Evolutionary conservation across 345 rosid genomes (phyloP).

Genomic region (Stellera chamaejasme): DNA sequence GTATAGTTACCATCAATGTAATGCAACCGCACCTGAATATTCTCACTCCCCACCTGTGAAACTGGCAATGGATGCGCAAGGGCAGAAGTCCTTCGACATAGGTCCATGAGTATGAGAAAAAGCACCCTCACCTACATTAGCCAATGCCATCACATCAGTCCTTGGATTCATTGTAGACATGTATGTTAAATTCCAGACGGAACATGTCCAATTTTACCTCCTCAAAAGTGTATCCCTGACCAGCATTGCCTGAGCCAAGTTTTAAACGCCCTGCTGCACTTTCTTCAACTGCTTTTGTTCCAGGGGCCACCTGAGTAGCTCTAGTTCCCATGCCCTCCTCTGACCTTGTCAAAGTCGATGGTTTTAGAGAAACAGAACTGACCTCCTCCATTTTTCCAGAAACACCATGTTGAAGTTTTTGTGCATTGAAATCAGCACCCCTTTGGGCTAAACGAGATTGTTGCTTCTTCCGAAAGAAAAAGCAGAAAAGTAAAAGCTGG

Average conservation of each 20-base stretch:
- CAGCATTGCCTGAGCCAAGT: constrained; percentile 94
- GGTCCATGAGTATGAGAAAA: constrained; percentile 96
- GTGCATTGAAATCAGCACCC: constrained; percentile 56
- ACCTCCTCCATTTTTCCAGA: constrained; percentile 76
- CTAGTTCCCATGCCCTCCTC: constrained; percentile 74
- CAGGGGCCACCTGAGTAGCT: constrained; percentile 54
- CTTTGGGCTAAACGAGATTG: constrained; percentile 64
- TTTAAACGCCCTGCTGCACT: constrained; percentile 63
- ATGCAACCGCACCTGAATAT: constrained; percentile 94
- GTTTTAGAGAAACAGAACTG: constrained; percentile 53
- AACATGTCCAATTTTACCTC: constrained; percentile 41
- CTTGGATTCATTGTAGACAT: no score
- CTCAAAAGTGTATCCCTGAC: constrained; percentile 98
- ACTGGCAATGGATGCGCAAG: constrained; percentile 76
- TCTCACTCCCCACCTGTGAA: constrained; percentile 88
- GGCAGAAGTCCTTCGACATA: constrained; percentile 74
- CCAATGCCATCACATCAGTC: no score
- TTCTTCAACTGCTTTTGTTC: constrained; percentile 79
- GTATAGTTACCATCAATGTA: constrained; percentile 96
- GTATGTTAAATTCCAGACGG: no score
- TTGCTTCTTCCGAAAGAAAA: constrained; percentile 68
- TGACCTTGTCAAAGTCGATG: constrained; percentile 44
- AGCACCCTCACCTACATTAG: constrained; percentile 82
- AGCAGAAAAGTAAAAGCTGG: constrained; percentile 92
- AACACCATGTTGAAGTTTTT: constrained; percentile 66